These are phyloP conservation scores for Pichia inconspicua DNA, from an alignment of 1,139 yeast genomes.

Conservation along the genomic window DNA sequence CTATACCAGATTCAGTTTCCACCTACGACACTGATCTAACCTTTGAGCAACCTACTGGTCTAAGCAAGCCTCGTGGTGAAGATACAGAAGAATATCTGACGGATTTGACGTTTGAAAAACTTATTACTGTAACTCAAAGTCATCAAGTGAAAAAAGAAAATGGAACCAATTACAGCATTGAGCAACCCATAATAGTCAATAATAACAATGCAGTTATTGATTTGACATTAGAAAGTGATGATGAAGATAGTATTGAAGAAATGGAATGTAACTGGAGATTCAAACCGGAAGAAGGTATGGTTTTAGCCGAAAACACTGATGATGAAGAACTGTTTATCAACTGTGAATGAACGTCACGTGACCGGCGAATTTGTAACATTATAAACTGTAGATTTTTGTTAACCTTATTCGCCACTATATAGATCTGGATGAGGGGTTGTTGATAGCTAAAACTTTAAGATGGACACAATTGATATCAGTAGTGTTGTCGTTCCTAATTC, in stretches of 20 bases:
- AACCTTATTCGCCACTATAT: neutral
- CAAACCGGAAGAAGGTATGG: neutral
- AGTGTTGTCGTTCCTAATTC: slow-evolving; percentile 14
- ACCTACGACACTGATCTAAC: neutral
- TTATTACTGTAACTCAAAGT: neutral
- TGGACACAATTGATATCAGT: slow-evolving; percentile 12
- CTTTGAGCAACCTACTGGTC: neutral
- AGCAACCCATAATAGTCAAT: neutral
- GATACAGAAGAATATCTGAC: neutral
- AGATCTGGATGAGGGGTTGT: neutral
- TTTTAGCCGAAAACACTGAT: slow-evolving; percentile 9
- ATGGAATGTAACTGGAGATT: neutral
- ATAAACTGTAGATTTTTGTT: too few relatives aligned
- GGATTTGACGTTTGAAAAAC: neutral
- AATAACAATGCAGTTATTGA: neutral
- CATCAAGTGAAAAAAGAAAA: neutral
- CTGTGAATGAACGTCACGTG: neutral
- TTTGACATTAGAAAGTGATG: neutral
- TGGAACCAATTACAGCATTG: neutral
- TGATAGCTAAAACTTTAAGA: neutral
- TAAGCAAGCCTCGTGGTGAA: neutral
- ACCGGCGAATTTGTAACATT: neutral
- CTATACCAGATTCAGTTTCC: neutral
- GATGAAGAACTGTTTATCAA: slow-evolving; percentile 5
- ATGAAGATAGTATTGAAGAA: neutral